Conservation (phyloP, 2,329 filamentous ascomycete species). For the Helotiales sp. region DNA sequence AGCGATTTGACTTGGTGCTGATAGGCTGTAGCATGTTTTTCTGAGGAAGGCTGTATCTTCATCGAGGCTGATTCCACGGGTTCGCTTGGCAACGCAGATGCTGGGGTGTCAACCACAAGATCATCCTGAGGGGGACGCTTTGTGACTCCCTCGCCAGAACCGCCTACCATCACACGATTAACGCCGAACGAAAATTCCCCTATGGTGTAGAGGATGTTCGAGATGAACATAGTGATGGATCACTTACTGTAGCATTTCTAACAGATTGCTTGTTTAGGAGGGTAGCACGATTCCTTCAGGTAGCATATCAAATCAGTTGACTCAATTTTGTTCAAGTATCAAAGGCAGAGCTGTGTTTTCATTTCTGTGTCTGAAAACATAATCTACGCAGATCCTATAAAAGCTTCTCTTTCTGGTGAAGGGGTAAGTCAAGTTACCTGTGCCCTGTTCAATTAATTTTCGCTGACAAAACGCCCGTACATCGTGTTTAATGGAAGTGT, state of each 20-base stretch:
- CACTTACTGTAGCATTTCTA: not conserved
- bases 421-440: no score
- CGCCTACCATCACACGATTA: not conserved
- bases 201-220: not conserved
- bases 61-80: slow-evolving; percentile 23
- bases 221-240: no score
- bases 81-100: slow-evolving; percentile 22
- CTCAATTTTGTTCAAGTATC: not conserved
- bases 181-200: not conserved
- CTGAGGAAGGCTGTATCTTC: slow-evolving; percentile 27
- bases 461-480: no score
- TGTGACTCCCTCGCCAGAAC: not conserved
- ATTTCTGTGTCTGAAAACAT: not conserved
- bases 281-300: not conserved
- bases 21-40: slow-evolving; percentile 26
- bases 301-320: not conserved
- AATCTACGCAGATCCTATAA: no score
- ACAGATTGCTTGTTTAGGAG: not conserved
- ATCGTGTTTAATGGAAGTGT: no score
- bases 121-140: not conserved
- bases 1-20: slow-evolving; percentile 9
- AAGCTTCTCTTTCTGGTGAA: not conserved
- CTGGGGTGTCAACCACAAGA: not conserved
- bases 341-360: not conserved
- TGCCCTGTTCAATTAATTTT: no score